Evolutionary conservation across 768 basidiomycete genomes (phyloP).

Genomic region (Dacryopinax spathularia): DNA sequence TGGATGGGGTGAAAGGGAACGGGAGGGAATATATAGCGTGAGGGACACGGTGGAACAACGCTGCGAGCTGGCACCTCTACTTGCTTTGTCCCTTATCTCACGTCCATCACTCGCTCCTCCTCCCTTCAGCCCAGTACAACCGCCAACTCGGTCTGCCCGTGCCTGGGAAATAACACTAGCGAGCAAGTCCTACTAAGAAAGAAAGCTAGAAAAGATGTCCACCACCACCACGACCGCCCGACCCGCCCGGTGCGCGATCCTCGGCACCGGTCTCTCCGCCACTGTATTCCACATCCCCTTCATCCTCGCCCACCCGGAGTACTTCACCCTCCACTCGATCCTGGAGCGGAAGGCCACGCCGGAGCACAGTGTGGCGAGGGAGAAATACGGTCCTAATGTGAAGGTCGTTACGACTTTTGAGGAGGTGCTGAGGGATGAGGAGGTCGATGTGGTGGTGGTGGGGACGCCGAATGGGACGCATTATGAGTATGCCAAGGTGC

Average conservation of each 20-base stretch:
- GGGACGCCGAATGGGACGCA: constrained; percentile 65
- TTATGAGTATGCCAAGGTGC: constrained; percentile 44
- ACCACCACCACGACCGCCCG: neutral
- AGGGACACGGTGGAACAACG: too few species aligned
- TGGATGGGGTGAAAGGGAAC: too few species aligned
- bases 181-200: too few species aligned
- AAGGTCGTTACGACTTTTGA: constrained; percentile 48
- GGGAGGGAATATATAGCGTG: too few species aligned
- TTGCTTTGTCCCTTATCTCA: too few species aligned
- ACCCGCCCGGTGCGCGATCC: constrained; percentile 44
- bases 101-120: too few species aligned
- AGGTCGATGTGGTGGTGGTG: constrained; percentile 54
- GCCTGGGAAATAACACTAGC: too few species aligned
- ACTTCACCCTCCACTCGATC: constrained; percentile 60
- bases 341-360: constrained; percentile 54
- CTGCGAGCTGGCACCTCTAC: too few species aligned
- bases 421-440: constrained; percentile 43
- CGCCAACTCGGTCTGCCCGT: too few species aligned
- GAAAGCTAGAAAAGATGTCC: too few species aligned
- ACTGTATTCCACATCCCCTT: constrained; percentile 73
- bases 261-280: constrained; percentile 64
- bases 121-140: too few species aligned
- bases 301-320: constrained; percentile 51
- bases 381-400: constrained; percentile 42
- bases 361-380: constrained; percentile 48